A percentile compares a stretch with the other conserved stretches of the same genome.
phyloP scores from a whole-genome alignment of 164 flowering plant species.

The Amborella trichopoda region DNA sequence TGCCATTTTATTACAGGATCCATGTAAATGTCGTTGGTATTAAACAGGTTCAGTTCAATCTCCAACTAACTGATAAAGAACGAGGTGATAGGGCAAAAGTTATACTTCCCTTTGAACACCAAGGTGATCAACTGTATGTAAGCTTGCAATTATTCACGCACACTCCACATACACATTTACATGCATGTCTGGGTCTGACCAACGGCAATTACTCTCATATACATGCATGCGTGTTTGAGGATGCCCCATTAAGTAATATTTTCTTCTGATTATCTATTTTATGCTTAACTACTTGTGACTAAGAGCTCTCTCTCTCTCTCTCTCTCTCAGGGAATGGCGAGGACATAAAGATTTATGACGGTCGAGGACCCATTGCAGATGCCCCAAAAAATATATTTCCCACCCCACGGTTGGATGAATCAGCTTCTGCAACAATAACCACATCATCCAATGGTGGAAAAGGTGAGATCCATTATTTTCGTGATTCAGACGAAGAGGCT shows the following conservation, averaged over 20 bases:
- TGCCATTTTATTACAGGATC: no score
- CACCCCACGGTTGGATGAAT: background rate
- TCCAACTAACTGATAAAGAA: slow-evolving; percentile 82
- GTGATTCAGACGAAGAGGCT: slow-evolving; percentile 92
- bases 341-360: slow-evolving; percentile 74
- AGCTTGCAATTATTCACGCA: background rate
- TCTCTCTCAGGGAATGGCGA: slow-evolving; percentile 46
- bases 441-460: slow-evolving; percentile 24
- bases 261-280: background rate
- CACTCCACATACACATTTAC: background rate
- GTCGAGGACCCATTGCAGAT: slow-evolving; percentile 46
- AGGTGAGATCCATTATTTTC: slow-evolving; percentile 83
- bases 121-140: slow-evolving; percentile 31
- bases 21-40: no score
- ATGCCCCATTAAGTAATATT: background rate
- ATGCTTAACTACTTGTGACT: slow-evolving; percentile 2
- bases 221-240: background rate
- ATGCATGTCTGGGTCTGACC: background rate
- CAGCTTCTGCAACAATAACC: slow-evolving; percentile 1
- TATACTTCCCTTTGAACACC: slow-evolving; percentile 98
- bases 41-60: slow-evolving; percentile 77
- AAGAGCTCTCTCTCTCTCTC: background rate
- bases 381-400: slow-evolving; percentile 15
- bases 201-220: background rate
- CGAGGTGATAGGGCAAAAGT: slow-evolving; percentile 63